phyloP scores from a whole-genome alignment of 2,329 filamentous ascomycete species.

The Dactylellina haptotyla region DNA sequence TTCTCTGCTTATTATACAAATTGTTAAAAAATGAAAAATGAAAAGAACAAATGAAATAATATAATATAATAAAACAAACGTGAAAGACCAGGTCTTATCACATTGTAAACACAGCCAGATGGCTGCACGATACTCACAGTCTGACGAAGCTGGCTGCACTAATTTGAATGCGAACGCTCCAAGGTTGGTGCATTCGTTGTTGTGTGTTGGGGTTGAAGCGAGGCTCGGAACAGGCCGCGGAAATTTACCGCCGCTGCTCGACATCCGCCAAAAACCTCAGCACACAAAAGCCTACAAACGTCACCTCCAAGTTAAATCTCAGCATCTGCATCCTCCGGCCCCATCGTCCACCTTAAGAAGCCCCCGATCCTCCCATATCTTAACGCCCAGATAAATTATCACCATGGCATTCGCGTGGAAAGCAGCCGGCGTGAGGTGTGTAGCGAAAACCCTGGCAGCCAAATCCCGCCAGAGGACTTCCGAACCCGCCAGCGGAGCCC shows the following conservation, averaged over 20 bases:
- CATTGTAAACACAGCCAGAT: too few species aligned
- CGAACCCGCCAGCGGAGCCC: constrained; percentile 1
- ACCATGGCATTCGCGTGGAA: constrained; percentile 54
- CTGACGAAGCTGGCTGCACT: too few species aligned
- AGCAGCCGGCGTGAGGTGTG: constrained; percentile 45
- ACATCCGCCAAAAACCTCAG: constrained; percentile 27
- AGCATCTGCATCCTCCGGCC: neutral
- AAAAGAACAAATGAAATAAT: too few species aligned
- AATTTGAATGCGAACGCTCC: too few species aligned
- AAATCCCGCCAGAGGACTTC: neutral
- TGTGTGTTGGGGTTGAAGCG: constrained; percentile 20
- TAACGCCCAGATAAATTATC: constrained; percentile 3
- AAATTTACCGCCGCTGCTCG: constrained; percentile 27
- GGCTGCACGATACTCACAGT: too few species aligned
- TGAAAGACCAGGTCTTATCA: too few species aligned
- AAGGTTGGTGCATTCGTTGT: neutral
- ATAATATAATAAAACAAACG: too few species aligned
- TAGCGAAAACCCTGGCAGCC: neutral
- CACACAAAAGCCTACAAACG: constrained; percentile 16
- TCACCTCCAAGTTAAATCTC: constrained; percentile 16
- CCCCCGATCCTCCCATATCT: neutral
- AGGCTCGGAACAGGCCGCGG: constrained; percentile 20
- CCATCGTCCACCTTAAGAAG: neutral
- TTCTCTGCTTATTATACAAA: too few species aligned
- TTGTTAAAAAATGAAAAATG: too few species aligned